Evolutionary conservation across 2,329 filamentous ascomycete genomes (phyloP).

Genomic region (Botrytis sinoallii): DNA sequence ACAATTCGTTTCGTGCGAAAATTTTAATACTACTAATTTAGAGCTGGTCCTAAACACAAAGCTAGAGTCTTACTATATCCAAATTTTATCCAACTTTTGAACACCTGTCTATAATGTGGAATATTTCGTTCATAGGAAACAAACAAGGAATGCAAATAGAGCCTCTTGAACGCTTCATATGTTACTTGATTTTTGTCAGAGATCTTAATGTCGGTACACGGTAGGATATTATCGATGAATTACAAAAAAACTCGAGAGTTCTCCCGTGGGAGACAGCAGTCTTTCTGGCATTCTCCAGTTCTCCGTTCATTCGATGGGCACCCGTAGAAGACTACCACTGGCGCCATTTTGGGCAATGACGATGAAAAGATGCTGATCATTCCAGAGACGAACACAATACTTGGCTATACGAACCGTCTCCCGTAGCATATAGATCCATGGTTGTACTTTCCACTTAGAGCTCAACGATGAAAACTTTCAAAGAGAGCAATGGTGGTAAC

Average conservation of each 20-base stretch:
- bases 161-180: background rate
- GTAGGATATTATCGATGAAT: background rate
- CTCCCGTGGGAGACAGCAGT: background rate
- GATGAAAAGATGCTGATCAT: background rate
- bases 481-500: background rate
- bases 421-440: background rate
- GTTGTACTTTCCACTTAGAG: background rate
- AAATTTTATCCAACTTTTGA: background rate
- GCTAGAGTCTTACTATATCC: too few relatives aligned
- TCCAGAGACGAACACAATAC: background rate
- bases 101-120: background rate
- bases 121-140: background rate
- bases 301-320: background rate
- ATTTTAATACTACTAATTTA: background rate
- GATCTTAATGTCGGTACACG: background rate
- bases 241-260: background rate
- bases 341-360: background rate
- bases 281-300: background rate
- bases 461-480: background rate
- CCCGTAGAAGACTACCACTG: background rate
- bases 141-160: background rate
- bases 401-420: background rate
- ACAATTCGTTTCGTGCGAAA: background rate
- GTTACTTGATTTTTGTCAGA: background rate
- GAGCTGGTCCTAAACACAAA: background rate